These are phyloP conservation scores for Leishmania turanica DNA, from an alignment of 208 protist species.

Conservation along the genomic window DNA sequence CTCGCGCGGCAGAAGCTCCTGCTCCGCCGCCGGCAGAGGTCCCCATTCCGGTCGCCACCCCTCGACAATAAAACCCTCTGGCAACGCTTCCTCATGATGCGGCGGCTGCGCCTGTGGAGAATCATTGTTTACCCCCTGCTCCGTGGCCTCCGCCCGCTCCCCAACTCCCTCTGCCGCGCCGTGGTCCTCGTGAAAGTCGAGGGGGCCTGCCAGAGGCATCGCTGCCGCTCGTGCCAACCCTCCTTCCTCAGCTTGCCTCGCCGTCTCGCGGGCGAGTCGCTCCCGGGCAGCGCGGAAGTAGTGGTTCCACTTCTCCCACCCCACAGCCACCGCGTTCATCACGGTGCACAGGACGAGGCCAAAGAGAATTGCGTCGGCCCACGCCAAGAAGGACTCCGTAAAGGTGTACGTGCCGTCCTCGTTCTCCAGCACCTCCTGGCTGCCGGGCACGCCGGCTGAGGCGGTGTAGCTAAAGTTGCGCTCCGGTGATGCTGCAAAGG, in stretches of 20 bases:
- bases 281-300: constrained; percentile 19
- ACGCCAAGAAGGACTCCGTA: constrained; percentile 12
- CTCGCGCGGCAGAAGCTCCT: background rate
- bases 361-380: constrained; percentile 24
- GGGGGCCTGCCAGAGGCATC: background rate
- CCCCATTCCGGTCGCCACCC: constrained; percentile 14
- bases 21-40: background rate
- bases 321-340: constrained; percentile 11
- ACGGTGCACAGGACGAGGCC: constrained; percentile 25
- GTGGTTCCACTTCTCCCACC: constrained; percentile 25
- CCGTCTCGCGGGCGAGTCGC: constrained; percentile 5
- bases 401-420: background rate
- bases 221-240: background rate
- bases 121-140: background rate
- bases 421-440: background rate
- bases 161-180: background rate
- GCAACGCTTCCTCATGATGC: background rate
- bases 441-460: background rate
- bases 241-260: constrained; percentile 3
- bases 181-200: background rate
- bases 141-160: background rate
- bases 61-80: background rate
- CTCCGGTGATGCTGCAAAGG: background rate
- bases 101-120: background rate
- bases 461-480: background rate